phyloP scores from a whole-genome alignment of 495 filamentous ascomycete species.

The Xylaria sp. region DNA sequence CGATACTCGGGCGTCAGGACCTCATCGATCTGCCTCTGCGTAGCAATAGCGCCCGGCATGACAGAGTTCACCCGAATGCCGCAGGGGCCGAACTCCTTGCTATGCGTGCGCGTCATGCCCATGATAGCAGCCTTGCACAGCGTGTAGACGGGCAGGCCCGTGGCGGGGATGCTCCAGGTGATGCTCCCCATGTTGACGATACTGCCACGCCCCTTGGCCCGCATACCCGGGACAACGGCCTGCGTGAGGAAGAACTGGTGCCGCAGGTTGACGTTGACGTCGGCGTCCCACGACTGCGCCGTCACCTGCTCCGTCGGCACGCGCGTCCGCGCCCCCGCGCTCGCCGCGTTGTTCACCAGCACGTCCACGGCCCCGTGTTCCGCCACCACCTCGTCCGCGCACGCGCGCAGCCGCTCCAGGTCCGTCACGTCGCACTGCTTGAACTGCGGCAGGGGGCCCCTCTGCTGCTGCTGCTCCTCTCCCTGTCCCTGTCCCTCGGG shows the following conservation, averaged over 20 bases:
- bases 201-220: constrained; percentile 39
- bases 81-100: constrained; percentile 60
- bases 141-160: constrained; percentile 55
- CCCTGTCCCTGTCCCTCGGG: constrained; percentile 51
- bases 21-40: constrained; percentile 51
- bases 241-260: constrained; percentile 54
- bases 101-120: constrained; percentile 62
- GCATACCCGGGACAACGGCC: constrained; percentile 52
- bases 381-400: constrained; percentile 40
- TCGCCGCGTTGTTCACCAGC: constrained; percentile 51
- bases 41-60: constrained; percentile 52
- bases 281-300: constrained; percentile 36
- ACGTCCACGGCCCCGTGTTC: constrained; percentile 43
- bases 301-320: constrained; percentile 40
- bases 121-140: constrained; percentile 64
- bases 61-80: constrained; percentile 65
- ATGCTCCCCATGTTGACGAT: constrained; percentile 64
- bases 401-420: constrained; percentile 39
- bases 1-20: constrained; percentile 54
- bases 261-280: constrained; percentile 43
- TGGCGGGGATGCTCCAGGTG: constrained; percentile 56
- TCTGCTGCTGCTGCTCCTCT: neutral
- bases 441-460: constrained; percentile 31
- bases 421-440: constrained; percentile 58
- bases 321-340: constrained; percentile 32